Evolutionary conservation across 352 stramenopile genomes (phyloP).

Genomic region (Elongisporangium senticosum): DNA sequence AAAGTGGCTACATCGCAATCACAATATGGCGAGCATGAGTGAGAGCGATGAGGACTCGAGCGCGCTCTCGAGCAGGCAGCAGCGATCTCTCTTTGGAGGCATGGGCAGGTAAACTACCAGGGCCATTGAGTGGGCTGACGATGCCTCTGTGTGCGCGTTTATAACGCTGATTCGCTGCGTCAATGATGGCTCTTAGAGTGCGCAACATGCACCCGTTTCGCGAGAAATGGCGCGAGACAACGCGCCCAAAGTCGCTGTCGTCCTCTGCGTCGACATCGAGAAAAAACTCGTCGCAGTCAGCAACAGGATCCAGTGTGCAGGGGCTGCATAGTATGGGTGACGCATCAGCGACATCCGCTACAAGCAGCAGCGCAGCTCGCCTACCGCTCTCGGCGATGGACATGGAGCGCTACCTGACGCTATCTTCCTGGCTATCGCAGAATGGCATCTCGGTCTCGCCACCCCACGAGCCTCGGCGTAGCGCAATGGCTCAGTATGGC

Average conservation of each 20-base stretch:
- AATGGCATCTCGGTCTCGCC: constrained; percentile 30
- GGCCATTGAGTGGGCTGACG: neutral
- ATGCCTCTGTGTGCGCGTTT: neutral
- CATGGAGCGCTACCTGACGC: constrained; percentile 40
- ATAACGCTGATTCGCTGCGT: neutral
- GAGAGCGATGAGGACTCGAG: constrained; percentile 32
- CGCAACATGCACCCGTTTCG: constrained; percentile 48
- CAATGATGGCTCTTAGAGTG: constrained; percentile 18
- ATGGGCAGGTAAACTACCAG: constrained; percentile 21
- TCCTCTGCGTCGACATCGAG: constrained; percentile 7
- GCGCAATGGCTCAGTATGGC: neutral
- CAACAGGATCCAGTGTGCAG: constrained; percentile 13
- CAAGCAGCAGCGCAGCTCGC: constrained; percentile 5
- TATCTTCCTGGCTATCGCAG: constrained; percentile 34
- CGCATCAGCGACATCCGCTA: neutral
- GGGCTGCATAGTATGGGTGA: neutral
- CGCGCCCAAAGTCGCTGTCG: constrained; percentile 12
- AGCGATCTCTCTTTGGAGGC: constrained; percentile 44
- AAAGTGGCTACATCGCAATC: neutral
- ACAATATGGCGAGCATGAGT: constrained; percentile 26
- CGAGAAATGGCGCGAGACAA: constrained; percentile 37
- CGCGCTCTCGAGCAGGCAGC: constrained; percentile 12
- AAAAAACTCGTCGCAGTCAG: constrained; percentile 9
- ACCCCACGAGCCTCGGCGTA: constrained; percentile 3
- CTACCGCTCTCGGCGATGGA: constrained; percentile 22